These are phyloP conservation scores for Diospyros kaki DNA, from an alignment of 148 eudicot species.

Conservation along the genomic window DNA sequence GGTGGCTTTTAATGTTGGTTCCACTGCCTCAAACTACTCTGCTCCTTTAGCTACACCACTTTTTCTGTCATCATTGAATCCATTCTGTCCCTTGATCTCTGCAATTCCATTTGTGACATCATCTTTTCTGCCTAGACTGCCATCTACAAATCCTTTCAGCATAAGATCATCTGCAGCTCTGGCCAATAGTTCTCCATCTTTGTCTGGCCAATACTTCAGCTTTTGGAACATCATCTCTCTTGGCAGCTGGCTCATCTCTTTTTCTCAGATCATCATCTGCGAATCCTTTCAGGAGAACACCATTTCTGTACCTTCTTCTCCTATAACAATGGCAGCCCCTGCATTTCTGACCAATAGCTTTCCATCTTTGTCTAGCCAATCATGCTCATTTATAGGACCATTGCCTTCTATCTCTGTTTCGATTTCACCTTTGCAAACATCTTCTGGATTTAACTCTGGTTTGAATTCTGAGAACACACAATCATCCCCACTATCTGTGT, in stretches of 20 bases:
- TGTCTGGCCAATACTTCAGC: neutral
- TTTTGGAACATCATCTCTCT: neutral
- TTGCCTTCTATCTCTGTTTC: neutral
- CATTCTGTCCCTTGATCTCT: neutral
- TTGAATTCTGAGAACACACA: neutral
- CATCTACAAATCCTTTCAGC: neutral
- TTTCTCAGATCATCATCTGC: constrained; percentile 2
- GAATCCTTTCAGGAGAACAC: neutral
- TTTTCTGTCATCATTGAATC: neutral
- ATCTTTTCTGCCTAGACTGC: neutral
- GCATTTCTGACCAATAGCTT: neutral
- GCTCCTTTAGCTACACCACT: constrained; percentile 9
- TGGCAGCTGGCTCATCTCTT: neutral
- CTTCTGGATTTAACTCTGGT: neutral
- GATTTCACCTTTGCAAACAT: neutral
- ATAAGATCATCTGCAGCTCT: neutral
- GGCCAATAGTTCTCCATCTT: neutral
- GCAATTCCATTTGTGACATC: constrained; percentile 4
- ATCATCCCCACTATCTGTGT: constrained; percentile 1
- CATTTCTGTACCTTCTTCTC: constrained; percentile 3
- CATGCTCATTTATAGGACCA: neutral
- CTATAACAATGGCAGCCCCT: neutral
- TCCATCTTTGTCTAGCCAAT: too few relatives aligned
- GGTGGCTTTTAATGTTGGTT: constrained; percentile 1
- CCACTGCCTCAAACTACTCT: constrained; percentile 7